A percentile compares a stretch with the other conserved stretches of the same genome.
These are phyloP conservation scores for Blumeriella jaapii DNA, from an alignment of 2,329 filamentous ascomycete species.

Conservation along the genomic window DNA sequence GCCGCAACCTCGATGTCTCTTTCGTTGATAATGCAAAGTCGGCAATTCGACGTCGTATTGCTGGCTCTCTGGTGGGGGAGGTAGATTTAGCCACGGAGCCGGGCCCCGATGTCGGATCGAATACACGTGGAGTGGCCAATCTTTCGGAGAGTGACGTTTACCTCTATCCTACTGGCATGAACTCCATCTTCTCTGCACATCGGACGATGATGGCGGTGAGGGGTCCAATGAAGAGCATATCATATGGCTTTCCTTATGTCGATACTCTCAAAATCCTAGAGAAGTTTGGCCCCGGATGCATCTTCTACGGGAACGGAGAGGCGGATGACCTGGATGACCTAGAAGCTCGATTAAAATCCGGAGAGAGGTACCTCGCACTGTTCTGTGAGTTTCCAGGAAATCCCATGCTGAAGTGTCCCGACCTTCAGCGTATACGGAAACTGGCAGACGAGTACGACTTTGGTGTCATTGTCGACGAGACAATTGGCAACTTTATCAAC, in stretches of 20 bases:
- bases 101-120: conserved; percentile 36
- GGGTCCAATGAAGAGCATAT: conserved; percentile 63
- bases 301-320: conserved; percentile 78
- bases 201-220: conserved; percentile 56
- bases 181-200: conserved; percentile 84
- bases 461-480: conserved; percentile 86
- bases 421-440: conserved; percentile 67
- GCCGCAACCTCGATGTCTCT: conserved; percentile 73
- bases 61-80: conserved; percentile 68
- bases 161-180: conserved; percentile 86
- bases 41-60: conserved; percentile 78
- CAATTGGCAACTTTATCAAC: conserved; percentile 92
- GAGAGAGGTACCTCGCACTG: conserved; percentile 68
- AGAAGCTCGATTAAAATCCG: conserved; percentile 55
- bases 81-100: conserved; percentile 50
- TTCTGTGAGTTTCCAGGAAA: conserved; percentile 97
- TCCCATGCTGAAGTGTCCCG: conserved; percentile 73
- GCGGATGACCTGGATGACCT: conserved; percentile 72
- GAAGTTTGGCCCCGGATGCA: conserved; percentile 82
- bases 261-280: conserved; percentile 91
- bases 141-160: conserved; percentile 82
- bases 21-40: conserved; percentile 73
- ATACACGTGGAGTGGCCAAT: conserved; percentile 45
- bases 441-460: conserved; percentile 81
- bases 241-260: conserved; percentile 94